These are phyloP conservation scores for Tricholoma matsutake DNA, from an alignment of 768 basidiomycete genomes.

Conservation along the genomic window DNA sequence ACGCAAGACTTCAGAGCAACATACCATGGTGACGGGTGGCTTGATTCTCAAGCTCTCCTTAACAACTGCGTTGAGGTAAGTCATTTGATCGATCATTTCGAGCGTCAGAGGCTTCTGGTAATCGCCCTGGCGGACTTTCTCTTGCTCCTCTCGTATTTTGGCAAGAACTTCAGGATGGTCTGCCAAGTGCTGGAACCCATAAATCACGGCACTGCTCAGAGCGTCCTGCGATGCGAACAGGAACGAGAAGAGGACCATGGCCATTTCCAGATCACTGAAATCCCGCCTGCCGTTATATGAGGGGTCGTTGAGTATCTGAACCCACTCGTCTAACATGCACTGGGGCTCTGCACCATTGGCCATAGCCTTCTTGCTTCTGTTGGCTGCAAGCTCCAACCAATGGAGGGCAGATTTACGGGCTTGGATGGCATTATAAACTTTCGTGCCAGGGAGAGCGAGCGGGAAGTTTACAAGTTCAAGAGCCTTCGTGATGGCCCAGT, in stretches of 20 bases:
- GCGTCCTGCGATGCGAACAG: slow-evolving; percentile 96
- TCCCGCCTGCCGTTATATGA: slow-evolving; percentile 76
- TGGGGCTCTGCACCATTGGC: slow-evolving; percentile 74
- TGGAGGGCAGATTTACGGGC: slow-evolving; percentile 83
- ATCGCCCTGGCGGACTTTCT: slow-evolving; percentile 76
- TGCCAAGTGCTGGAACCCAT: slow-evolving; percentile 93
- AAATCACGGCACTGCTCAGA: slow-evolving; percentile 96
- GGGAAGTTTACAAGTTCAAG: slow-evolving; percentile 99
- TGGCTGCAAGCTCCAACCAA: slow-evolving; percentile 78
- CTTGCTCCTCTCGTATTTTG: slow-evolving; percentile 91
- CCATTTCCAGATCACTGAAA: slow-evolving; percentile 93
- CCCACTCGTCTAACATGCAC: slow-evolving; percentile 95
- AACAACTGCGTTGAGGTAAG: slow-evolving; percentile 87
- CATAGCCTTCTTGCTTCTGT: slow-evolving; percentile 78
- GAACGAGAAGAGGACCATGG: slow-evolving; percentile 95
- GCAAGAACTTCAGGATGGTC: slow-evolving; percentile 87
- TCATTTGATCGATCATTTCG: slow-evolving; percentile 90
- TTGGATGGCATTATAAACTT: slow-evolving; percentile 90
- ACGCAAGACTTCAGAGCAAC: slow-evolving; percentile 12
- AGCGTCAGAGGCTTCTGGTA: slow-evolving; percentile 74
- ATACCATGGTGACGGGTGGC: slow-evolving; percentile 95
- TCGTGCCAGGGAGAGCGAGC: slow-evolving; percentile 90
- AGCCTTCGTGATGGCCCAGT: slow-evolving; percentile 94
- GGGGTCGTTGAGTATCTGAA: slow-evolving; percentile 63
- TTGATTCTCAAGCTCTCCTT: slow-evolving; percentile 90